phyloP scores from a whole-genome alignment of 1,139 yeast species.

The Suhomyces kunorum region DNA sequence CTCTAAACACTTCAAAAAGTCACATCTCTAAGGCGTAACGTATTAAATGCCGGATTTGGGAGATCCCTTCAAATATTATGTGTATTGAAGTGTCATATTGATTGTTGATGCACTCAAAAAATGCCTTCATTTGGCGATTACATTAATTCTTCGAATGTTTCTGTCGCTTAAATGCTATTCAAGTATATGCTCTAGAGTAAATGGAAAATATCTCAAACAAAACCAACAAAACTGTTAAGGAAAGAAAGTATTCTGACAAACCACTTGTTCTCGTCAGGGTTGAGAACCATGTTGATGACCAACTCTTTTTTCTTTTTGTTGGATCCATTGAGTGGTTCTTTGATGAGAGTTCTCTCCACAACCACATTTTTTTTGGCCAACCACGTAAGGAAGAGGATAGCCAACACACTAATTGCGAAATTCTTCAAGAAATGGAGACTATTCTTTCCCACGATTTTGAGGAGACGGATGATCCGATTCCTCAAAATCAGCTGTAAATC shows the following conservation, averaged over 20 bases:
- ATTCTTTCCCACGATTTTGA: constrained; percentile 33
- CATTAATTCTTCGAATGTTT: background rate
- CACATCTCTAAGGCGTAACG: background rate
- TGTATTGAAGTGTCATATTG: background rate
- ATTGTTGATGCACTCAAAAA: too few species aligned
- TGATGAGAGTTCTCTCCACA: constrained; percentile 44
- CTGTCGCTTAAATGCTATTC: background rate
- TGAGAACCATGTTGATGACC: constrained; percentile 47
- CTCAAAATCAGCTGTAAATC: constrained; percentile 30
- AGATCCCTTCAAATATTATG: background rate
- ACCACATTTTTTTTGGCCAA: constrained; percentile 44
- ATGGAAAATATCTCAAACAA: constrained; percentile 28
- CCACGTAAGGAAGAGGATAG: constrained; percentile 47
- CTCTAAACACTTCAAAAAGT: too few species aligned
- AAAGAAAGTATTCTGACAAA: constrained; percentile 42
- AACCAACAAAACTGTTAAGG: constrained; percentile 47
- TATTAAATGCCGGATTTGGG: too few species aligned
- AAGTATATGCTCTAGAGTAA: constrained; percentile 1
- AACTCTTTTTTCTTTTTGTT: constrained; percentile 37
- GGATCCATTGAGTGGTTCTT: constrained; percentile 26
- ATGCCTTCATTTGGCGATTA: background rate
- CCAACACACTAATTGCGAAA: constrained; percentile 39
- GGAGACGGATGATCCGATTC: constrained; percentile 25
- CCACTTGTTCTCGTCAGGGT: constrained; percentile 50
- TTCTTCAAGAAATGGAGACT: constrained; percentile 35